Evolutionary conservation across 805 yeast species (phyloP), one percentile per base, ranked within the genome.

Genomic region (Candida glaebosa): DNA sequence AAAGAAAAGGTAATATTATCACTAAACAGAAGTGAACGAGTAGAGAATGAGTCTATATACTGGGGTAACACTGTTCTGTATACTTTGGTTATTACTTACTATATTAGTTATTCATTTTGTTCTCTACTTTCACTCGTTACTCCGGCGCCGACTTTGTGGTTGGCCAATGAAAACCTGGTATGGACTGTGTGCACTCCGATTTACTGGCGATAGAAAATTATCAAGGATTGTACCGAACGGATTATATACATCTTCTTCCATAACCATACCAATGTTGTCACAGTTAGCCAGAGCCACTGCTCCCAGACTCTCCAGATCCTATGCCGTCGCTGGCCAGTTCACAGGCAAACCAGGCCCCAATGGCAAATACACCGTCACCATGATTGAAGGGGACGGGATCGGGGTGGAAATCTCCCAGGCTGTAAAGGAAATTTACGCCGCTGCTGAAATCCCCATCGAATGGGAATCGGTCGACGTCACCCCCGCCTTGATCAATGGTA

Each of bases 391-490:
- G 73, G 98, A 91, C 63, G 99, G 99, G 77, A 78, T 84, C 38
- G 99, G 99, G 57, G 78, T 83, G 39, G 99, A 93, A 70, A 93
- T 93, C 65, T 85, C 98, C 52, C 81, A 86, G 58, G 87, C 98
- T 39, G 97, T 93, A 53, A 87, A 90, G 75, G 79, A 84, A 51
- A 91, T 93, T 59, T 93, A 88, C 73, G 73, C 82, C 39, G 97
- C 97, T 53, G 99, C 98, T 40, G 70, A 86, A 42, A 96, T 90
- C 40, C 99, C 99, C 52, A 83, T 93, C 57, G 91, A 86, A 60
- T 93, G 98, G 97, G 96, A 91, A 70, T 82, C 85, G 36, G 96
- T 90, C 56, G 97, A 91, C 61, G 99, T 93, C 40, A 87, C 96
- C 41, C 99, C 99, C 40, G 76, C 86, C 45, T 76, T 93, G 54